Percentiles rank a stretch among this genome's conserved stretches.
Conservation (phyloP, 2,329 filamentous ascomycete species). For the Colletotrichum theobromicola region DNA sequence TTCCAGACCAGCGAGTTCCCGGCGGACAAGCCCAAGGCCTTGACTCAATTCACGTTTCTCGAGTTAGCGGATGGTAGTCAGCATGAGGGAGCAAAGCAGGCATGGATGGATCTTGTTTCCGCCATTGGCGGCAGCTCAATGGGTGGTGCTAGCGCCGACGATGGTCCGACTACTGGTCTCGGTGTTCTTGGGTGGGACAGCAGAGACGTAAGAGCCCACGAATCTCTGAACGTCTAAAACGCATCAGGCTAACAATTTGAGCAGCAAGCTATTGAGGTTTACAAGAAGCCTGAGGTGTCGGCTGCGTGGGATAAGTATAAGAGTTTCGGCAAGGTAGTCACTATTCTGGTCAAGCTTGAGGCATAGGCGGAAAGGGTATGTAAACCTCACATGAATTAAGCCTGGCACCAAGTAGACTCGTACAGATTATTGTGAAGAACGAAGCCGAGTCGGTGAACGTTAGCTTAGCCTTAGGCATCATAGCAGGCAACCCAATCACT, state of each 20-base stretch:
- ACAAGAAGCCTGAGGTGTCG: conserved; percentile 10
- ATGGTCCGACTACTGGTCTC: background rate
- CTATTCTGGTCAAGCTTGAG: conserved; percentile 8
- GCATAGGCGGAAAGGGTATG: background rate
- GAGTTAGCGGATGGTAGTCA: conserved; percentile 4
- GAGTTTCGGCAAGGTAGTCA: background rate
- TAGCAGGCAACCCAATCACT: background rate
- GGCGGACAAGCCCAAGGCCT: background rate
- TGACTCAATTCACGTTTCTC: background rate
- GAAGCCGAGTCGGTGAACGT: background rate
- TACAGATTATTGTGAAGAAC: background rate
- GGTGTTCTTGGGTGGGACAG: conserved; percentile 16
- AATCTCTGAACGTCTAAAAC: background rate
- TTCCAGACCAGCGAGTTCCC: conserved; percentile 5
- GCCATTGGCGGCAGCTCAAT: background rate
- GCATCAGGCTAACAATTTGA: background rate
- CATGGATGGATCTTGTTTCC: conserved; percentile 2
- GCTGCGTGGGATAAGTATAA: conserved; percentile 5
- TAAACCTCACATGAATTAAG: too few relatives aligned
- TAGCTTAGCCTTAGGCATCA: background rate
- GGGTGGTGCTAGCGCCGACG: background rate
- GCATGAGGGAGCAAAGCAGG: conserved; percentile 5
- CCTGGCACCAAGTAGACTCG: background rate
- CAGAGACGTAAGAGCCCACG: background rate
- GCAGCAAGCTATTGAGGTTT: background rate